Evolutionary conservation across 306 rosid genomes (phyloP).

Genomic region (Dryas drummondii): DNA sequence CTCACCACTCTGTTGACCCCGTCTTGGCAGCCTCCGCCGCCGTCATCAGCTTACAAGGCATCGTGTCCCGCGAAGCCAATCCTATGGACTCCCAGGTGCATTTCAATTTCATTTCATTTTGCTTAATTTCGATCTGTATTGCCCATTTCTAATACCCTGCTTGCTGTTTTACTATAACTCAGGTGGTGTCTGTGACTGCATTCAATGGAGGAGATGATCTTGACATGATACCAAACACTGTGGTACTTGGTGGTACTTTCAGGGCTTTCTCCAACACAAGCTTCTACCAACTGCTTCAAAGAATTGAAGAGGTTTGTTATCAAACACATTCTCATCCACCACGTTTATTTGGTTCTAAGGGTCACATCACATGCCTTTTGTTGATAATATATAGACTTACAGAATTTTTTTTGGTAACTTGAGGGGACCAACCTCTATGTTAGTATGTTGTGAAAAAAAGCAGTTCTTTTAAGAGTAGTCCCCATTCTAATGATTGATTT

Average conservation of each 20-base stretch:
- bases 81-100: slow-evolving; percentile 87
- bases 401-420: too few species aligned
- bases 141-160: too few species aligned
- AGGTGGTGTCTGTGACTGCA: slow-evolving; percentile 89
- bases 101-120: not conserved
- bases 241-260: slow-evolving; percentile 83
- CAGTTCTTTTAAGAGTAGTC: too few species aligned
- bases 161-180: not conserved
- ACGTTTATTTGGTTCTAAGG: too few species aligned
- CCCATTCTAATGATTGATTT: too few species aligned
- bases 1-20: slow-evolving; percentile 67
- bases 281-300: slow-evolving; percentile 69
- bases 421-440: too few species aligned
- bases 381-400: too few species aligned
- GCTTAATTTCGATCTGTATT: not conserved
- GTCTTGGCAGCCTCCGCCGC: slow-evolving; percentile 85
- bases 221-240: slow-evolving; percentile 65
- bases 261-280: slow-evolving; percentile 91
- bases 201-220: slow-evolving; percentile 77
- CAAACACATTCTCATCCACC: too few species aligned
- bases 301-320: slow-evolving; percentile 69
- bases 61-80: slow-evolving; percentile 90
- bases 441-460: too few species aligned
- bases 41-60: slow-evolving; percentile 86
- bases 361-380: too few species aligned